Evolutionary conservation across 176 grass and related monocot species (phyloP), one percentile per base, ranked within the genome.

Genomic region (Oryza glaberrima): DNA sequence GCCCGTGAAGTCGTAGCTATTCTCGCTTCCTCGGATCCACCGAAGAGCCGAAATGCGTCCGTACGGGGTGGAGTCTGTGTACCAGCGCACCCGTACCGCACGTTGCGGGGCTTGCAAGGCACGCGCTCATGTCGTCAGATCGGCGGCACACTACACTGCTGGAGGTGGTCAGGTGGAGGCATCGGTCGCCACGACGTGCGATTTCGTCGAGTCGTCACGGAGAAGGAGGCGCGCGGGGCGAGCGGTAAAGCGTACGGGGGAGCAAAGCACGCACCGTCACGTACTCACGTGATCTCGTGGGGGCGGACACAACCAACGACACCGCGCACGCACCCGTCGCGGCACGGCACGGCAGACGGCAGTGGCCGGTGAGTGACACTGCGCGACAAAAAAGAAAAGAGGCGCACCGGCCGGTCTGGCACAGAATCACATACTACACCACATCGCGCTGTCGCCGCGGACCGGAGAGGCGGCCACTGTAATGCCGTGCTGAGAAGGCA

Each of bases 381-480:
- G 73, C 12, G 51, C 6, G 46, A 38, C 35, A 45, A 40, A 11
- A 20, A 46, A 34, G 26, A 4, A 20, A 45, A 74, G 16, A 56
- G 52, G 77, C 48, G 65, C 4, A 38, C 47, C 6, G 36, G 40
- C 40, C 7, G 60, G 68, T 19, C 51, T 6, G 61, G 30, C 70
- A 61, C 78, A 16, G 23, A 56, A 20, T 71, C 67, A 32, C 30
- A 32, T 2, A 15, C 74, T 2, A 15, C 74, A 3, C 11, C 47
- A 28, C 35, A 36, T 15, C 71, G 78, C 63, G 8, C 83, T 32
- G 86, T 75, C 83, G 44, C 45, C 65, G 28, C 58, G 76, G 76
- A 45, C 76, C 38, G 5, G 36, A 14, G 75, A 14, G 19, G 35
- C 4, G 35, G 56, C 4, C 44, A 20, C 14, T 60, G 56, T 60